Base-by-base conservation (phyloP, 305 asterid species). In the Fraxinus ornus region DNA sequence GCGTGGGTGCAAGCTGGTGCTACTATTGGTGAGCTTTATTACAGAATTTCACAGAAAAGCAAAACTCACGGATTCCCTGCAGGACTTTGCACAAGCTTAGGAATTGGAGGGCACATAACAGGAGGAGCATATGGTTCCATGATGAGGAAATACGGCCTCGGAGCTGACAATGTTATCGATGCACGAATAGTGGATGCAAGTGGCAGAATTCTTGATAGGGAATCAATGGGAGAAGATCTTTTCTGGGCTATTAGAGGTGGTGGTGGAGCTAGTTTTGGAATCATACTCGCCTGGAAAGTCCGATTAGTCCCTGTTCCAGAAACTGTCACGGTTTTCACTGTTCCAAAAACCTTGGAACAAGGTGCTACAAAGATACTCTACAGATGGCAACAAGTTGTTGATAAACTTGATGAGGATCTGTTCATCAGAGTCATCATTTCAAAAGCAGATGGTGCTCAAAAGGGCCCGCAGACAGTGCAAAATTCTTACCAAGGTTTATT, bases 241-340 rank as follows among this genome's bases (percentile, higher is more conserved):
- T 93, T 93, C 78, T 91, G 95, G 97, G 97, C 97, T 1, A 84
- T 93, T 44, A 77, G 97, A 60, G 97, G 97, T 6, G 97, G 94
- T 0, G 95, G 95, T 6, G 97, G 93, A 24, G 93, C 88, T 33
- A 90, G 93, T 77, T 93, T 89, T 44, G 94, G 92, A 5, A 83
- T 93, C 19, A 85, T 93, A 30, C 91, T 91, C 0, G 88, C 97
- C 1, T 93, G 95, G 94, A 93, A 91, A 47, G 84, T 93, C 19
- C 88, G 68, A 19, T 83, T 93, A 0, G 93, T 91, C 0, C 91
- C 90, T 0, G 94, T 91, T 49, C 97, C 95, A 1, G 84, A 85
- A 2, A 83, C 79, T 0, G 94, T 92, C 22, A 93, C 97, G 1
- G 96, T 92, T 17, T 92, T 93, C 80, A 88, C 91, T 0, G 91